Percentiles rank a stretch among this genome's conserved stretches.
phyloP scores from a whole-genome alignment of 1,284 basidiomycete genomes.

The Cryptococcus sp. region DNA sequence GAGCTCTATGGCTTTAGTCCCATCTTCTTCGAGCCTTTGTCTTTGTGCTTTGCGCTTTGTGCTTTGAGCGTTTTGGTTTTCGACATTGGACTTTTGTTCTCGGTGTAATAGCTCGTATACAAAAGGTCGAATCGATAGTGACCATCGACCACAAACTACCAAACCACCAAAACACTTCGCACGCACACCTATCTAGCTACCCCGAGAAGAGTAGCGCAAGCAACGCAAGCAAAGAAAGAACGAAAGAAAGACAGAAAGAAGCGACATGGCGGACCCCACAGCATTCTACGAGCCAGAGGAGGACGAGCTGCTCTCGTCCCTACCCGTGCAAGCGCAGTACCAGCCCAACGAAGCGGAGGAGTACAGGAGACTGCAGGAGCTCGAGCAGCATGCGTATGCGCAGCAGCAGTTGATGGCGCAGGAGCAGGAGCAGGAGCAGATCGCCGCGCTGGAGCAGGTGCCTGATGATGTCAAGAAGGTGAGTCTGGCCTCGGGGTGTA shows the following conservation, averaged over 20 bases:
- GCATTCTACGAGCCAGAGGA: slow-evolving; percentile 53
- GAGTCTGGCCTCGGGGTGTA: slow-evolving; percentile 12
- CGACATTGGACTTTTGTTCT: background rate
- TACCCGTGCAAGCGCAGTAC: slow-evolving; percentile 39
- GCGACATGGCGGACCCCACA: slow-evolving; percentile 49
- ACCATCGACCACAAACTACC: background rate
- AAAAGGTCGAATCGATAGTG: background rate
- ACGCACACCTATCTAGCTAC: no score
- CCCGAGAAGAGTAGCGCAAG: background rate
- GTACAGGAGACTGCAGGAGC: slow-evolving; percentile 43
- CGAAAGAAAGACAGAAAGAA: background rate
- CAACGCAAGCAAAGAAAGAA: background rate
- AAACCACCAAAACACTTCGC: no score
- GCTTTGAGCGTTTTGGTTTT: no score
- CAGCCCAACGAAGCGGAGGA: slow-evolving; percentile 41
- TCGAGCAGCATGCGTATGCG: slow-evolving; percentile 45
- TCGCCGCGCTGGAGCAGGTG: slow-evolving; percentile 43
- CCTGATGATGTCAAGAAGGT: slow-evolving; percentile 54
- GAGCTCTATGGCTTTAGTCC: background rate
- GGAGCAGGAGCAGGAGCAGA: slow-evolving; percentile 40
- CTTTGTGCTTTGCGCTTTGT: no score
- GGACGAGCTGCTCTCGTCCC: slow-evolving; percentile 50
- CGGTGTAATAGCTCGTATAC: background rate
- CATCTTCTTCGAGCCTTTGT: no score
- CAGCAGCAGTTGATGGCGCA: slow-evolving; percentile 36